Conservation (phyloP, 768 basidiomycete genomes). For the Psilocybe cubensis region DNA sequence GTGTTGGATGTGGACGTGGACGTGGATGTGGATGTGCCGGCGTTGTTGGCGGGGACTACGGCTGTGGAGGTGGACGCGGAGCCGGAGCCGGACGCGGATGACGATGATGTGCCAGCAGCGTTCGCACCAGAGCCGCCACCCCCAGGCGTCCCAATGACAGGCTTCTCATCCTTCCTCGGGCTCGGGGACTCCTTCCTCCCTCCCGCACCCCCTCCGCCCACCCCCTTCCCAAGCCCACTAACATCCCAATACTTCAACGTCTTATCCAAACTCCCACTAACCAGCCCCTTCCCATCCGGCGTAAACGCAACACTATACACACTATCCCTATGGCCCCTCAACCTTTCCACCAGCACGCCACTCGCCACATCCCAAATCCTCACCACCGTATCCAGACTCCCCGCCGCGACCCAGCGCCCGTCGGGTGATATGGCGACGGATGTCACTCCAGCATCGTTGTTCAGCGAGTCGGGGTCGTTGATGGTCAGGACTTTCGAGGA, state of each 20-base stretch:
- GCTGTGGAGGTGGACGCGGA: neutral
- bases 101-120: neutral
- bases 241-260: conserved; percentile 90
- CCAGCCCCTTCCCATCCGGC: conserved; percentile 87
- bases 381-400: conserved; percentile 75
- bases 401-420: conserved; percentile 67
- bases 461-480: conserved; percentile 53
- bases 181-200: conserved; percentile 24
- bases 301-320: conserved; percentile 93
- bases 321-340: conserved; percentile 80
- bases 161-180: conserved; percentile 11
- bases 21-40: neutral
- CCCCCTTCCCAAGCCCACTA: conserved; percentile 57
- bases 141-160: neutral
- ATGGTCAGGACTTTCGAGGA: conserved; percentile 49
- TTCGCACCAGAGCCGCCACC: neutral
- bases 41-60: neutral
- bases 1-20: neutral
- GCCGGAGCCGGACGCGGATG: neutral
- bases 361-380: conserved; percentile 79
- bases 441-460: conserved; percentile 41
- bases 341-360: conserved; percentile 68
- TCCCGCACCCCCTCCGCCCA: conserved; percentile 46
- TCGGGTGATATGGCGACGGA: conserved; percentile 81
- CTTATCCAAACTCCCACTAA: conserved; percentile 91